Base-by-base conservation (phyloP, 2,329 filamentous ascomycete genomes). In the Paraconiothyrium sp. region DNA sequence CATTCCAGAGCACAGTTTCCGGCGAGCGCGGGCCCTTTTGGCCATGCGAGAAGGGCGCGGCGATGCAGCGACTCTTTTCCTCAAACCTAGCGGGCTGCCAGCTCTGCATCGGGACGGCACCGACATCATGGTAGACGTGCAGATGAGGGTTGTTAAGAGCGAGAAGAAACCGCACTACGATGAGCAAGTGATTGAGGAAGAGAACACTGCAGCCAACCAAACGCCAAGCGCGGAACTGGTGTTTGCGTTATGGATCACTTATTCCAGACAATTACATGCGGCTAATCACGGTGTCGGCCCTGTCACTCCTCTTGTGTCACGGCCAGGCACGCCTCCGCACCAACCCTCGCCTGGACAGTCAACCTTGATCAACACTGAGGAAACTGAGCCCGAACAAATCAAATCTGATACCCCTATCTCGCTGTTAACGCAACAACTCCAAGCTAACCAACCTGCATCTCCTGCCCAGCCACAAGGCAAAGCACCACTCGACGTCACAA, bases 221-320 rank as follows among this genome's bases (percentile, higher is more conserved):
- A 78, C 85, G 11, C 78, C 83, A 81, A 16, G 59, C 34, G 65
- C 71, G 24, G 93, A 97, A 76, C 86, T 97, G 64, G 93, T 98
- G 0, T 98, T 94, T 81, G 95, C 95, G 11, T 82, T 99, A 34
- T 99, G 95, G 95, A 91, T 99, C 67, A 98, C 94, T 1, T 99
- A 98, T 76, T 98, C 94, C 20, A 87, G 94, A 64, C 93, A 97
- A 72, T 84, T 98, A 13, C 95, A 99, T 76, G 91, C 92, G 16
- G 86, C 89, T 41, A 88, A 88, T 63, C 83, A 86, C 56, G 82
- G 84, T 56, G 78, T 89, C 50, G 85, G 87, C n/a, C 83, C 86
- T 22, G 83, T 89, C n/a, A 89, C 89, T 27, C 87, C 89, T 5
- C 75, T 88, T 22, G 78, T 88, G 16, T 89, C 90, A 44, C 88